phyloP scores from a whole-genome alignment of 1,284 basidiomycete species.

The Cutaneotrichosporon sp. region DNA sequence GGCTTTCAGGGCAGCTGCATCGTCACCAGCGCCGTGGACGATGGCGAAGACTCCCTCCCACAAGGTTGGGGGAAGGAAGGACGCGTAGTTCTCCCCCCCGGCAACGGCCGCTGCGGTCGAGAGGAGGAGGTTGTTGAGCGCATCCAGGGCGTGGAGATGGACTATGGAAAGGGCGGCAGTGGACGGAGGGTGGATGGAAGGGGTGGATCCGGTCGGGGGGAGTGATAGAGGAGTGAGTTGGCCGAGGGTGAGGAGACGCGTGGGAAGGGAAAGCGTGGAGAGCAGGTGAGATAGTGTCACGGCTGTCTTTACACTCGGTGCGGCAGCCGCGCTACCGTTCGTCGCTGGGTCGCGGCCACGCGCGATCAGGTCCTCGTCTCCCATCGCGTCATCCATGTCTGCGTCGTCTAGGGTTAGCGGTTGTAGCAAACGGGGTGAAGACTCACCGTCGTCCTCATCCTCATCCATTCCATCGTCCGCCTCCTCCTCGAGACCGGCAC shows the following conservation, averaged over 20 bases:
- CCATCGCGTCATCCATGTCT: conserved; percentile 44
- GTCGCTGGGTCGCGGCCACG: conserved; percentile 40
- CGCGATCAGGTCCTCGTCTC: conserved; percentile 48
- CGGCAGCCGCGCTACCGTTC: conserved; percentile 32
- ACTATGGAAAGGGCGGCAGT: conserved; percentile 74
- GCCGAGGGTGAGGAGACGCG: conserved; percentile 62
- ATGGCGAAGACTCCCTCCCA: conserved; percentile 74
- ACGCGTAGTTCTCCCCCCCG: conserved; percentile 8
- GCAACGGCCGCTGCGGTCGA: conserved; percentile 50
- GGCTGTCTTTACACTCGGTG: conserved; percentile 29
- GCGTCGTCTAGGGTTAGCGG: conserved; percentile 41
- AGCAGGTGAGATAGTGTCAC: conserved; percentile 47
- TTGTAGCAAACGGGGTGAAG: too few relatives aligned
- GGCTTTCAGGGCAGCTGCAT: conserved; percentile 30
- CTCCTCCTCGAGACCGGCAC: conserved; percentile 77
- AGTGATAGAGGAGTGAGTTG: conserved; percentile 73
- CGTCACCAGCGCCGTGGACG: conserved; percentile 51
- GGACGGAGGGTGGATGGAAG: conserved; percentile 73
- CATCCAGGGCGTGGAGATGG: conserved; percentile 79
- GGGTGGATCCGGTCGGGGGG: conserved; percentile 59
- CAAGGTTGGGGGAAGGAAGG: conserved; percentile 55
- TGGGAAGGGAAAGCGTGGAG: conserved; percentile 48
- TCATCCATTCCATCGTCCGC: conserved; percentile 44
- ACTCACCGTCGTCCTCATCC: conserved; percentile 31
- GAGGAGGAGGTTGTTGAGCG: conserved; percentile 83